These are phyloP conservation scores for Neonectria sp. DNA, from an alignment of 2,329 filamentous ascomycete species.

Conservation along the genomic window DNA sequence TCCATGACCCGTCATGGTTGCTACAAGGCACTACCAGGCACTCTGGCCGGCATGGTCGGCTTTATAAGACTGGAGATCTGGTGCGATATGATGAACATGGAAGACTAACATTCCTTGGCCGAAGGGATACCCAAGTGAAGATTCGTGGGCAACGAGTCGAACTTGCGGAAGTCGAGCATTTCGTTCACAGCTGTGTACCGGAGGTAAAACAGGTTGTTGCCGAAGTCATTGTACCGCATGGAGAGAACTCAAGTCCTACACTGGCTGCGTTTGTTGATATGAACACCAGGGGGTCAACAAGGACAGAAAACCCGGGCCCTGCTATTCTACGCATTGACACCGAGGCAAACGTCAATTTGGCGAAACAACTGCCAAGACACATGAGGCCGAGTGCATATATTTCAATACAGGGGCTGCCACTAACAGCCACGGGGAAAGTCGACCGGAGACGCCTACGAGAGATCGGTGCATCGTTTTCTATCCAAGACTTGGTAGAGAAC, in stretches of 20 bases:
- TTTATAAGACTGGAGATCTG: constrained; percentile 34
- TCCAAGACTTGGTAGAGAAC: constrained; percentile 56
- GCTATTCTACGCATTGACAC: neutral
- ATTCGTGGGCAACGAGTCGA: constrained; percentile 70
- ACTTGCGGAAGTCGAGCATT: constrained; percentile 48
- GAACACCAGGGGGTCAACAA: neutral
- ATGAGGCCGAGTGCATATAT: constrained; percentile 39
- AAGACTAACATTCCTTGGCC: constrained; percentile 59
- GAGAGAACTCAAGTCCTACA: constrained; percentile 3
- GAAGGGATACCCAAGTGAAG: constrained; percentile 69
- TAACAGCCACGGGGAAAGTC: constrained; percentile 36
- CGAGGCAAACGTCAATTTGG: constrained; percentile 4
- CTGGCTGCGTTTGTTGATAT: constrained; percentile 11
- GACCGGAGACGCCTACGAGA: constrained; percentile 29
- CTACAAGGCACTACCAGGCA: constrained; percentile 35
- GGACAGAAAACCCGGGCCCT: too few relatives aligned
- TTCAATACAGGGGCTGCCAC: constrained; percentile 27
- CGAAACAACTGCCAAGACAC: constrained; percentile 31
- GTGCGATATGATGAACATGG: constrained; percentile 38
- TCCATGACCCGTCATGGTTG: constrained; percentile 50
- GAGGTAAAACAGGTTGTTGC: constrained; percentile 25
- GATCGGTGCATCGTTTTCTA: constrained; percentile 27
- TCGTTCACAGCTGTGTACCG: constrained; percentile 3
- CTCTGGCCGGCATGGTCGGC: constrained; percentile 25
- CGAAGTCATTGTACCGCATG: constrained; percentile 23